A percentile compares a stretch with the other conserved stretches of the same genome.
Conservation (phyloP, 768 basidiomycete species). For the Clathrus columnatus region DNA sequence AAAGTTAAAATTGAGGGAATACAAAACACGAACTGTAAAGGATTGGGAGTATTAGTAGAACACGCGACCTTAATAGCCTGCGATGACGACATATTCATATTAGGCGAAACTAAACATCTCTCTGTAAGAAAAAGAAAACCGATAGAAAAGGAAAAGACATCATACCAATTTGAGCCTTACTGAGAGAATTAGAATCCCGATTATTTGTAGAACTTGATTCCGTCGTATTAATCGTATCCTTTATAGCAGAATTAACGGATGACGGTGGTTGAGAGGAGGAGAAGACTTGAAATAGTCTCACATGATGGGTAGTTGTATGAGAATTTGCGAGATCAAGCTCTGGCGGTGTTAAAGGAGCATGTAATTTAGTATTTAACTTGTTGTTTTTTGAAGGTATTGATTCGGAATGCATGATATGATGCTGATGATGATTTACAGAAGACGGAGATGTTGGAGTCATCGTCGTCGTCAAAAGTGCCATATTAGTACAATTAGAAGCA, state of each 20-base stretch:
- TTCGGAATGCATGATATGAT: not conserved
- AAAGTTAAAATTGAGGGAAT: not conserved
- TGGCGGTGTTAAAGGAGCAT: not conserved
- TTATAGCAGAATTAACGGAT: no score
- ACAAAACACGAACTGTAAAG: not conserved
- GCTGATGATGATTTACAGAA: not conserved
- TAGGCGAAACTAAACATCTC: not conserved
- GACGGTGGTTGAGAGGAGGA: no score
- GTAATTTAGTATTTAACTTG: no score
- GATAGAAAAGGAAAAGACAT: no score
- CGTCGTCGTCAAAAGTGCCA: no score
- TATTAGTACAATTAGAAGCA: not conserved
- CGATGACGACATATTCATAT: not conserved
- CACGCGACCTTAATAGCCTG: not conserved
- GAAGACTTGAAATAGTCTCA: no score
- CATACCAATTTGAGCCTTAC: not conserved
- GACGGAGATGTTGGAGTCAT: not conserved
- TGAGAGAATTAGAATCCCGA: not conserved
- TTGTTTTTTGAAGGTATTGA: not conserved
- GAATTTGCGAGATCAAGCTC: not conserved
- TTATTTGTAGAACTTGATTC: no score
- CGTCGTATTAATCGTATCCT: no score
- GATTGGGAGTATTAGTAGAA: conserved; percentile 7
- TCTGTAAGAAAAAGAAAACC: no score
- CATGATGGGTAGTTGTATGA: not conserved